Base-by-base conservation (phyloP, 257 asterid genomes). In the Henckelia pumila region DNA sequence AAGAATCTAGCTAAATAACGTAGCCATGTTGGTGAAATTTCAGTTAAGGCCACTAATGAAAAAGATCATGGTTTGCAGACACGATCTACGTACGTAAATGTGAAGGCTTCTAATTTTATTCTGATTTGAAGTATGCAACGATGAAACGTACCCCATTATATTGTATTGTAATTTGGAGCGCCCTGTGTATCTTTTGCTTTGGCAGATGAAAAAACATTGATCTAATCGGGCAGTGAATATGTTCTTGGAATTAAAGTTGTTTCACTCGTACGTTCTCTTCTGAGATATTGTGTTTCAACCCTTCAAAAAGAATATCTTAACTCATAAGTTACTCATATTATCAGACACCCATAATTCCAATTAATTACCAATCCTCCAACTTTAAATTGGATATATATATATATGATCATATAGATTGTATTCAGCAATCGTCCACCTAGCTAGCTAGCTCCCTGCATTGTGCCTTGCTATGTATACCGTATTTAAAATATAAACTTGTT, bases 151-250 rank as follows among this genome's bases (percentile, higher is more conserved):
- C n/a, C 50, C 50, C 13, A 4, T 40, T 40, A 35, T 35, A 40
- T n/a, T n/a, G n/a, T n/a, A n/a, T n/a, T n/a, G n/a, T 28, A 30
- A 30, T 7, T 6, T 30, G 35, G 47, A 8, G 14, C 17, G n/a
- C n/a, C n/a, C n/a, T n/a, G n/a, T 11, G 35, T 6, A 7, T 13
- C 6, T 40, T 40, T 40, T 40, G 17, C 1, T 40, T 40, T 40
- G 50, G 13, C 50, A 40, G n/a, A 40, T 40, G 50, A 40, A 40
- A 11, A 13, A 40, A 40, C 17, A 16, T 16, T 40, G 53, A 44
- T 44, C 53, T 5, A 44, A 44, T 25, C 47, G 69, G 53, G 71
- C 37, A 61, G 22, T 82, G 86, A 82, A 82, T 78, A 78, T 76
- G 64, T 82, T 82, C 86, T 56, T 68, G 71, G 35, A 20, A 63